A percentile compares a stretch with the other conserved stretches of the same genome.
phyloP scores from a whole-genome alignment of 2,329 filamentous ascomycete species.

The Trichoderma endophyticum region DNA sequence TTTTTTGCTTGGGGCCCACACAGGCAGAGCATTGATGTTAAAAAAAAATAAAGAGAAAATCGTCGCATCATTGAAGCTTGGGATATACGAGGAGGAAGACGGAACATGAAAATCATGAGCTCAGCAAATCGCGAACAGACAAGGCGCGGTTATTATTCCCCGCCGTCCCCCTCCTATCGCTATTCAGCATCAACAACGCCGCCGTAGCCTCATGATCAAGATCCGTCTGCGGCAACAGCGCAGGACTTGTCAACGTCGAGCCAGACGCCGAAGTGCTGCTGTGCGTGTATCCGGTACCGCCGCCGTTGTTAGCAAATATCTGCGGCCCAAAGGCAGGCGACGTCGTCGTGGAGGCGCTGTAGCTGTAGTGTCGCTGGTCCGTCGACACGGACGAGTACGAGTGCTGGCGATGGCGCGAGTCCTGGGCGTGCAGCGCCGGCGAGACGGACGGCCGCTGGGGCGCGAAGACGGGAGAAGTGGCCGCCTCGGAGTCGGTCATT shows the following conservation, averaged over 20 bases:
- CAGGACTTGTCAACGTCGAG: slow-evolving; percentile 58
- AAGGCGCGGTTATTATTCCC: slow-evolving; percentile 40
- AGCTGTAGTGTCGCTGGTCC: slow-evolving; percentile 50
- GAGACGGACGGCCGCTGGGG: slow-evolving; percentile 49
- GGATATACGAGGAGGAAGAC: background rate
- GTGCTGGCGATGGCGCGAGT: slow-evolving; percentile 43
- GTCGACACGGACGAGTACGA: slow-evolving; percentile 55
- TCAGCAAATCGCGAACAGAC: slow-evolving; percentile 54
- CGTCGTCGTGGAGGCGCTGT: slow-evolving; percentile 46
- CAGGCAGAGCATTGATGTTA: background rate
- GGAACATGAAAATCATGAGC: slow-evolving; percentile 37
- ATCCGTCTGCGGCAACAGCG: slow-evolving; percentile 53
- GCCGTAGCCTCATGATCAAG: slow-evolving; percentile 77
- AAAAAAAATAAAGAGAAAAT: background rate
- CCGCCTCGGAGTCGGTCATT: slow-evolving; percentile 54
- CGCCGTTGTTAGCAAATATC: slow-evolving; percentile 24
- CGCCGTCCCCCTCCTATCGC: slow-evolving; percentile 60
- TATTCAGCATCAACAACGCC: slow-evolving; percentile 83
- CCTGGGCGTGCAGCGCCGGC: slow-evolving; percentile 48
- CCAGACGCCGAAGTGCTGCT: slow-evolving; percentile 42
- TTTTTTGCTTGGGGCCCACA: background rate
- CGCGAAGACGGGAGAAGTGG: slow-evolving; percentile 46
- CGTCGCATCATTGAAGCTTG: background rate
- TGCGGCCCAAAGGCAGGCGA: slow-evolving; percentile 59
- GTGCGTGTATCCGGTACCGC: slow-evolving; percentile 36